Evolutionary conservation across 495 filamentous ascomycete genomes (phyloP), one percentile per base, ranked within the genome.

Genomic region (Annulohypoxylon maeteangense): DNA sequence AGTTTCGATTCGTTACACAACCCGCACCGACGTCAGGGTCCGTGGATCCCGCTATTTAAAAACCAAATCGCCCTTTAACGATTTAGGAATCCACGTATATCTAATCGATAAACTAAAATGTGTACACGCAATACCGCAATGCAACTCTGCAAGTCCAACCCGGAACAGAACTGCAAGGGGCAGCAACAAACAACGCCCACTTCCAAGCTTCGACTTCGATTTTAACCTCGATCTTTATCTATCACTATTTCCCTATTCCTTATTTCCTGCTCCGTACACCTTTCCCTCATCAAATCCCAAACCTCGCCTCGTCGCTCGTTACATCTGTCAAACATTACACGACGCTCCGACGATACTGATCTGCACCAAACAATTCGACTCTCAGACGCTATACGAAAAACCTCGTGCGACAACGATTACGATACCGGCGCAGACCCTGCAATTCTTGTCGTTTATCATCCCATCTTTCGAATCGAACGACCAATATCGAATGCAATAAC

Each of bases 71-170:
- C 32, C 32, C 7, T n/a, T 63, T 44, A 36, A 57, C 47, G 29
- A 50, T 62, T 50, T 32, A 32, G 27, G 38, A 27, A 32, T 47
- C 36, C 56, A 48, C 56, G 32, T 45, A 38, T 71, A 71, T 71
- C 66, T 71, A 65, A 71, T 71, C 68, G 68, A 71, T 71, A 70
- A 70, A 42, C 47, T 71, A 65, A 70, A 65, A 70, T 32, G 11
- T 58, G 38, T 62, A 60, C 61, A 72, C 70, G 70, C 65, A 72
- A 68, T 68, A 56, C 65, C 65, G 70, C 65, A 60, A 68, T 68
- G 65, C 65, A 65, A 67, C 70, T 55, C 53, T 68, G 53, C 59
- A 31, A 63, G 42, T 62, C 60, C 47, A 64, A 62, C 16, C 38
- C 48, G 40, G 31, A 51, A 25, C 31, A 27, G 31, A 40, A 56